Evolutionary conservation across 73 alveolate genomes (phyloP), one percentile per base, ranked within the genome.

Genomic region (Durusdinium trenchii): DNA sequence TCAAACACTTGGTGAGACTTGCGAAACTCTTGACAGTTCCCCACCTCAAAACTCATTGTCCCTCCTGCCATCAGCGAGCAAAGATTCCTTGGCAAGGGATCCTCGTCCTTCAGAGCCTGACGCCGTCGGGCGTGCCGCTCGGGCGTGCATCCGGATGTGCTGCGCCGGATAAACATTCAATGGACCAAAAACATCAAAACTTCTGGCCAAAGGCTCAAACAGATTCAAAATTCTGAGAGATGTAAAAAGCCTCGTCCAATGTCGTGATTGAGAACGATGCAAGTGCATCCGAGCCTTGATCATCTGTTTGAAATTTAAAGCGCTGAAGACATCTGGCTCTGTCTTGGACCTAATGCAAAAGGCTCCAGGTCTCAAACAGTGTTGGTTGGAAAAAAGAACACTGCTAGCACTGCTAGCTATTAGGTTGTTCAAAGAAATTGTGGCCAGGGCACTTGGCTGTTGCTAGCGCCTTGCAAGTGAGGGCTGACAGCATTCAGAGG

Each of bases 21-120:
- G 64, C 64, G 20, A 54, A 12, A 54, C 28, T 12, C 9, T 9
- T 20, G 64, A 20, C 64, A 9, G 64, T 20, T 54, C 64, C 9
- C 57, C 4, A 64, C 95, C 96, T 89, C 96, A 30, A 89, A 89
- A 42, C 96, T 89, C 96, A 89, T 89, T 51, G 86, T 69, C 42
- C 96, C 96, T 30, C 96, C 96, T n/a, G 96, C 96, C 4, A 89
- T n/a, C 28, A 89, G 67, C 38, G 62, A 32, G 54, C 96, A 89
- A 18, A 89, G 79, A 69, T 67, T 89, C 69, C 86, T 67, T 85
- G 96, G 96, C 38, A 89, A 26, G 10, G 96, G 96, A 43, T 89
- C 96, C 42, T 89, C 51, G 38, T 62, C 96, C 71, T 61, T 47
- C 86, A 89, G 51, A 7, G 86, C 96, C 96, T 89, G 47, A 16